phyloP scores from a whole-genome alignment of 2,329 filamentous ascomycete genomes.

The Teratosphaeriaceae sp. region DNA sequence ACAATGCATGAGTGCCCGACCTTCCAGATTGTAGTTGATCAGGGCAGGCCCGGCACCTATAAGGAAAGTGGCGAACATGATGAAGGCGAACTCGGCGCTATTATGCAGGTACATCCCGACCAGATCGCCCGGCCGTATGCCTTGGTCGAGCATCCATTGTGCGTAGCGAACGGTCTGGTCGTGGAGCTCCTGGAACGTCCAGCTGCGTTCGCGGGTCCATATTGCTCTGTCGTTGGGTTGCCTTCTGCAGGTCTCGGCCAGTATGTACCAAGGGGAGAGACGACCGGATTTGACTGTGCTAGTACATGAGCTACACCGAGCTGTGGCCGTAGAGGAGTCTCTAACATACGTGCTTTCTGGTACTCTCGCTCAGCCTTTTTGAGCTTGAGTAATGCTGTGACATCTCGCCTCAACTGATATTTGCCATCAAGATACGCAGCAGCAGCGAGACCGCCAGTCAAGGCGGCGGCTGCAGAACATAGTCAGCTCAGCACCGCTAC shows the following conservation, averaged over 20 bases:
- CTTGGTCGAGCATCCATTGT: constrained; percentile 48
- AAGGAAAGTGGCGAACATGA: constrained; percentile 20
- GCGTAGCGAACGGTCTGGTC: constrained; percentile 53
- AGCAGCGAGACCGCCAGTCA: constrained; percentile 25
- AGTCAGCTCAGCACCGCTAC: background rate
- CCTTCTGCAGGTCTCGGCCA: constrained; percentile 17
- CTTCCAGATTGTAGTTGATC: constrained; percentile 32
- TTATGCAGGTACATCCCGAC: constrained; percentile 27
- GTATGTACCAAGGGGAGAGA: constrained; percentile 22
- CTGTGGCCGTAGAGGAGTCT: too few relatives aligned
- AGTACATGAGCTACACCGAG: constrained; percentile 1
- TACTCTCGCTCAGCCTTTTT: constrained; percentile 41
- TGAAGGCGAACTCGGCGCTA: constrained; percentile 23
- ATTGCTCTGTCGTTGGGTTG: constrained; percentile 50
- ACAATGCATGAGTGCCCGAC: constrained; percentile 29
- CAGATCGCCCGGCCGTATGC: constrained; percentile 27
- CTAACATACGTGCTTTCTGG: constrained; percentile 44
- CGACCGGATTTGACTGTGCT: constrained; percentile 13
- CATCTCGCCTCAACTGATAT: constrained; percentile 58
- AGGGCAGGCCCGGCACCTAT: constrained; percentile 28
- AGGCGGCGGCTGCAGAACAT: constrained; percentile 9
- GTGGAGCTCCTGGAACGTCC: constrained; percentile 52
- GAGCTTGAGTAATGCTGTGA: constrained; percentile 39
- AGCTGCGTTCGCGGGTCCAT: constrained; percentile 54
- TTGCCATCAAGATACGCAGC: constrained; percentile 62